phyloP scores from a whole-genome alignment of 2,329 filamentous ascomycete species.

The Cercospora sesami region DNA sequence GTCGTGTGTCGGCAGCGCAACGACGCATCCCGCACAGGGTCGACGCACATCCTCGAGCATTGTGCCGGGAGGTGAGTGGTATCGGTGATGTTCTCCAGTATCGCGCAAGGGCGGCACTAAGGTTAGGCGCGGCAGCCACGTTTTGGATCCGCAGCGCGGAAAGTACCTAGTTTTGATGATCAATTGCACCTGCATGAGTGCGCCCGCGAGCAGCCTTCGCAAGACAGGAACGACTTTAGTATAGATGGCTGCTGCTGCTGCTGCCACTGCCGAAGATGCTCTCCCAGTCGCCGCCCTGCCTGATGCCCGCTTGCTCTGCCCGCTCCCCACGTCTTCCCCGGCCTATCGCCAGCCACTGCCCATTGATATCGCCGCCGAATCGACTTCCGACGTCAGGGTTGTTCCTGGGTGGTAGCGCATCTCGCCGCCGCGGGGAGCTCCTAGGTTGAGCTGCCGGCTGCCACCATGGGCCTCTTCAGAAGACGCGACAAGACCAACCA shows the following conservation, averaged over 20 bases:
- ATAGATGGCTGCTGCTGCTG: neutral
- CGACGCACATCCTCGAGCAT: neutral
- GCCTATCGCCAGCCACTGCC: constrained; percentile 7
- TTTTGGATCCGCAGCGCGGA: constrained; percentile 8
- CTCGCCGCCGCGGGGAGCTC: constrained; percentile 16
- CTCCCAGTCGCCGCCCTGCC: neutral
- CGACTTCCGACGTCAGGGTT: neutral
- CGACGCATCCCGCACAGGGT: neutral
- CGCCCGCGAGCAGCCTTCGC: neutral
- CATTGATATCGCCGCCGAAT: neutral
- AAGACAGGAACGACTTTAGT: neutral
- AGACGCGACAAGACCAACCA: constrained; percentile 47
- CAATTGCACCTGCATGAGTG: neutral
- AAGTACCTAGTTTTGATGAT: neutral
- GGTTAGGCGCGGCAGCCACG: constrained; percentile 11
- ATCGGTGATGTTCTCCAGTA: neutral
- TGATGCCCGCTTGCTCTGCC: neutral
- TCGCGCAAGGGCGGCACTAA: neutral
- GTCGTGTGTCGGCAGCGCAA: neutral
- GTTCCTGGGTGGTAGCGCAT: constrained; percentile 9
- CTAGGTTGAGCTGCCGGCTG: constrained; percentile 7
- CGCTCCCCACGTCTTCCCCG: neutral
- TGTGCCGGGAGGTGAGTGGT: neutral
- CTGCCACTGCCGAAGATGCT: neutral
- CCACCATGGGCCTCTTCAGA: constrained; percentile 55